These are phyloP conservation scores for Sporothrix mexicana DNA, from an alignment of 2,329 filamentous ascomycete genomes.

Conservation along the genomic window DNA sequence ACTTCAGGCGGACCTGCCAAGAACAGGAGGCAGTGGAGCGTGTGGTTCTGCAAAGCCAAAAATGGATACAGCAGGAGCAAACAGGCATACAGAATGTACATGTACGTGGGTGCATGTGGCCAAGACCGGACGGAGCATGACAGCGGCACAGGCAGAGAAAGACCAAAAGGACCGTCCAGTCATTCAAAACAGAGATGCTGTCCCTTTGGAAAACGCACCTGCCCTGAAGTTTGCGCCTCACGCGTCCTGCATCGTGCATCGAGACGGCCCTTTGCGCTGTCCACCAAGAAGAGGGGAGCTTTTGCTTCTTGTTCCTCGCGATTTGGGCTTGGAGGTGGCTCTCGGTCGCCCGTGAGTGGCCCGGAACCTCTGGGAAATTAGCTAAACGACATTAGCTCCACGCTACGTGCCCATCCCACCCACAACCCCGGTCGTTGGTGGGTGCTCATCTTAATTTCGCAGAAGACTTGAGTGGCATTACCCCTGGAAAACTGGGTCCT, in stretches of 20 bases:
- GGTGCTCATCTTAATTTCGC: constrained; percentile 35
- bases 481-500: constrained; percentile 38
- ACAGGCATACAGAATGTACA: not conserved
- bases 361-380: constrained; percentile 43
- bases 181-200: constrained; percentile 7
- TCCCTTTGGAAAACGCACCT: not conserved
- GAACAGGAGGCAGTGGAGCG: constrained; percentile 9
- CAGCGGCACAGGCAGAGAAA: not conserved
- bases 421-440: constrained; percentile 30
- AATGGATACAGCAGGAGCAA: constrained; percentile 18
- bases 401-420: constrained; percentile 23
- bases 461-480: constrained; percentile 28
- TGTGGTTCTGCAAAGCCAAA: constrained; percentile 7
- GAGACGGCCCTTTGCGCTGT: not conserved
- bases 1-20: constrained; percentile 13
- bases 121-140: constrained; percentile 3
- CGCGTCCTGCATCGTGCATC: not conserved
- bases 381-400: constrained; percentile 45
- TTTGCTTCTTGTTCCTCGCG: constrained; percentile 9
- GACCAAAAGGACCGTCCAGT: not conserved
- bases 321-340: constrained; percentile 7
- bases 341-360: constrained; percentile 29
- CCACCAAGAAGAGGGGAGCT: not conserved
- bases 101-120: not conserved
- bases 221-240: not conserved